These are phyloP conservation scores for Tieghemiomyces parasiticus DNA, from an alignment of 192 early-diverging fungal genomes.

Conservation along the genomic window DNA sequence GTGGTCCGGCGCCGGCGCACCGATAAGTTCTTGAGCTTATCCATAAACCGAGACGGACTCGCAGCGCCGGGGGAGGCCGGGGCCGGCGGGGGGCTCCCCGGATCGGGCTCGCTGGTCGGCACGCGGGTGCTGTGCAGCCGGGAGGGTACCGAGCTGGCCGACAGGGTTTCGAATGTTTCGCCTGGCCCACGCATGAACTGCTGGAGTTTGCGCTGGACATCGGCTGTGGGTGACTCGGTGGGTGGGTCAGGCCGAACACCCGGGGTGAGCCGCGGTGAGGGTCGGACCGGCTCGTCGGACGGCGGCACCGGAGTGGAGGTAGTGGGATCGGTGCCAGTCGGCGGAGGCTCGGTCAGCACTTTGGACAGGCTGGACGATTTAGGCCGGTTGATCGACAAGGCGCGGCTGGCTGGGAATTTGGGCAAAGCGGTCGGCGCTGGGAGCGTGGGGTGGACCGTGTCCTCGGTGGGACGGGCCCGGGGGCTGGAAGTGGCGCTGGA, in stretches of 20 bases:
- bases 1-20: background rate
- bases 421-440: too few species aligned
- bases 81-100: background rate
- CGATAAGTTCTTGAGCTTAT: background rate
- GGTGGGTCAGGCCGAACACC: background rate
- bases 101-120: background rate
- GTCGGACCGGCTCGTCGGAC: too few species aligned
- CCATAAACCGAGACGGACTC: background rate
- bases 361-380: conserved; percentile 1
- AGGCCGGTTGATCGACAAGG: background rate
- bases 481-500: too few species aligned
- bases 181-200: conserved; percentile 8
- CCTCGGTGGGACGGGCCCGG: too few species aligned
- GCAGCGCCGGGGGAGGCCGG: too few species aligned
- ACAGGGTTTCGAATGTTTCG: conserved; percentile 3
- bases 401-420: too few species aligned
- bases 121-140: background rate
- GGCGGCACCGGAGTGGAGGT: too few species aligned
- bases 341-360: background rate
- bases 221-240: background rate
- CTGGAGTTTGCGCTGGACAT: conserved; percentile 1
- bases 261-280: too few species aligned
- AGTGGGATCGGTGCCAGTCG: background rate
- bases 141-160: background rate
- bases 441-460: too few species aligned